Percentiles rank a stretch among this genome's conserved stretches.
Evolutionary conservation across 352 stramenopile species (phyloP).

Genomic region (Phytophthora macrochlamydospora): DNA sequence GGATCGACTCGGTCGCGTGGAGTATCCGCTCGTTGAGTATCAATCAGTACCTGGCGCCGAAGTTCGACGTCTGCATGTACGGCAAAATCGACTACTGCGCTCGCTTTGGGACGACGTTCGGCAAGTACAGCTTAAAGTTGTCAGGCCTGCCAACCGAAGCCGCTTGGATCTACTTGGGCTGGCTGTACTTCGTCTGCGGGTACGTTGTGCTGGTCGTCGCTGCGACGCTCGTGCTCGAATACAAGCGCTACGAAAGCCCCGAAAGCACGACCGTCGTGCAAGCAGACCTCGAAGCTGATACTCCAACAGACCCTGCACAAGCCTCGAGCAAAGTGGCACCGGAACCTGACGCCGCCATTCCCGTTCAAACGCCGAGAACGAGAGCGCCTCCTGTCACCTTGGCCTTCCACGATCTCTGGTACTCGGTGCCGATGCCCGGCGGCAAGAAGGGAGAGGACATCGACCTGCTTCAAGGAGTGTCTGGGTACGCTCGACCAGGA

Average conservation of each 20-base stretch:
- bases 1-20: constrained; percentile 76
- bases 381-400: constrained; percentile 43
- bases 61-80: constrained; percentile 53
- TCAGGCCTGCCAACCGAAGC: constrained; percentile 57
- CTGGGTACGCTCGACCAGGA: constrained; percentile 60
- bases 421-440: constrained; percentile 56
- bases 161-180: constrained; percentile 61
- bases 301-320: constrained; percentile 12
- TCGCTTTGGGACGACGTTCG: constrained; percentile 35
- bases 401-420: constrained; percentile 61
- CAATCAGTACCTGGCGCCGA: constrained; percentile 64
- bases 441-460: constrained; percentile 50
- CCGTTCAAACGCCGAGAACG: constrained; percentile 18
- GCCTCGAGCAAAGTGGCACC: constrained; percentile 12
- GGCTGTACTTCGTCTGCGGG: constrained; percentile 54
- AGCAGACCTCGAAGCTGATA: constrained; percentile 33
- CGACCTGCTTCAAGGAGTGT: constrained; percentile 84
- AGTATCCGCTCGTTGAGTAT: constrained; percentile 61
- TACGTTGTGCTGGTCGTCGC: constrained; percentile 55
- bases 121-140: constrained; percentile 51
- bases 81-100: constrained; percentile 59
- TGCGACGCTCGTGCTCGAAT: constrained; percentile 51
- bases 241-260: constrained; percentile 53
- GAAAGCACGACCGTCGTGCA: constrained; percentile 53
- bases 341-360: constrained; percentile 20